These are phyloP conservation scores for Brettanomyces sp. DNA, from an alignment of 805 yeast species.

Conservation along the genomic window DNA sequence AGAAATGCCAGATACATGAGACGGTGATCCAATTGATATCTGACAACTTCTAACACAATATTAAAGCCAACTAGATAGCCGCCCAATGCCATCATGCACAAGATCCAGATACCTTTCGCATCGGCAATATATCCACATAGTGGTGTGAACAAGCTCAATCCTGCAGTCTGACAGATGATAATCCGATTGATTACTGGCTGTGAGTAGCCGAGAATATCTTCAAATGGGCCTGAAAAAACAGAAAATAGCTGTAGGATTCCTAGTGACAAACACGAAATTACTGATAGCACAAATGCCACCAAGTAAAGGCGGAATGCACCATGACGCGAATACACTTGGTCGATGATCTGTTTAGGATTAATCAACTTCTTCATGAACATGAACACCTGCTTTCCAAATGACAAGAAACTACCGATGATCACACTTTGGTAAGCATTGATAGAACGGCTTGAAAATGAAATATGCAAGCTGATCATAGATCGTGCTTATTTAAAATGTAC, in stretches of 20 bases:
- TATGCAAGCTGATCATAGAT: no score
- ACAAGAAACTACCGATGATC: no score
- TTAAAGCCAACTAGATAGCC: constrained; percentile 62
- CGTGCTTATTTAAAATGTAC: no score
- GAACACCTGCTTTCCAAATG: neutral
- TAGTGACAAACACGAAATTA: constrained; percentile 20
- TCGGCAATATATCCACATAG: constrained; percentile 76
- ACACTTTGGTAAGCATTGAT: no score
- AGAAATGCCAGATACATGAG: constrained; percentile 41
- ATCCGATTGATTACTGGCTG: constrained; percentile 61
- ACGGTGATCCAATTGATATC: constrained; percentile 22
- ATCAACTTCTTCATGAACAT: neutral
- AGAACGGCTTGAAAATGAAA: no score
- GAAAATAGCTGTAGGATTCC: constrained; percentile 32
- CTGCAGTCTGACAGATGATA: constrained; percentile 66
- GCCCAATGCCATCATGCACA: constrained; percentile 52
- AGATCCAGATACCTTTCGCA: constrained; percentile 62
- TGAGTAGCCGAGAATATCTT: constrained; percentile 43
- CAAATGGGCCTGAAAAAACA: constrained; percentile 65
- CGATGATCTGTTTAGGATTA: neutral
- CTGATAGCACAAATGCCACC: constrained; percentile 19
- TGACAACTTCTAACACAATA: constrained; percentile 31
- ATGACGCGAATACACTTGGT: constrained; percentile 7
- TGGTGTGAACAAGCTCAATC: constrained; percentile 79
- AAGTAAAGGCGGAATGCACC: constrained; percentile 16